Conservation (phyloP, 2,329 filamentous ascomycete genomes). For the Aspergillus viridinutans region DNA sequence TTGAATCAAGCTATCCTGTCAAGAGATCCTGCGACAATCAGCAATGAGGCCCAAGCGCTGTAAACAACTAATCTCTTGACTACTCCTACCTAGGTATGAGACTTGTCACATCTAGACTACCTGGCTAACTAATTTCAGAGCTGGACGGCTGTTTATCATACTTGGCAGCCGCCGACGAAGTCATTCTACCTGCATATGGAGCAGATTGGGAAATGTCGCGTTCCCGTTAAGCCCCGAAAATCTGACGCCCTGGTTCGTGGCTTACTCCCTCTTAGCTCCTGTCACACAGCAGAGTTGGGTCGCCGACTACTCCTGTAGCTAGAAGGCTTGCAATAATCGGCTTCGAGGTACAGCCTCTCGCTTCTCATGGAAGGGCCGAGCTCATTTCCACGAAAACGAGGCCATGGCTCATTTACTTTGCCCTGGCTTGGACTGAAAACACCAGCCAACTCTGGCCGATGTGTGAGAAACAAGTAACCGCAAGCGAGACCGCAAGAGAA, state of each 20-base stretch:
- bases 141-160: neutral
- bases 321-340: neutral
- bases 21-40: neutral
- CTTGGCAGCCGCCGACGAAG: neutral
- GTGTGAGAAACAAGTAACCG: neutral
- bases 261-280: neutral
- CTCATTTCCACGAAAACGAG: neutral
- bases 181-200: neutral
- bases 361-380: neutral
- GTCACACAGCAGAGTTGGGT: neutral
- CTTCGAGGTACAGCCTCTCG: neutral
- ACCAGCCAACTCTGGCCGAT: neutral
- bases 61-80: neutral
- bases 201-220: neutral
- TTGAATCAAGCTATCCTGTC: neutral
- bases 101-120: neutral
- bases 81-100: neutral
- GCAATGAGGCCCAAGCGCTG: neutral
- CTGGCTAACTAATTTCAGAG: neutral
- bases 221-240: neutral
- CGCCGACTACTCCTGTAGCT: neutral
- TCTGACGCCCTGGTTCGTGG: neutral
- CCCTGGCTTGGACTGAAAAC: neutral
- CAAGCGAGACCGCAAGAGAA: neutral
- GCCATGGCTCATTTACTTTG: neutral